phyloP scores from a whole-genome alignment of 2,329 filamentous ascomycete species.

The Aspergillus sp. region DNA sequence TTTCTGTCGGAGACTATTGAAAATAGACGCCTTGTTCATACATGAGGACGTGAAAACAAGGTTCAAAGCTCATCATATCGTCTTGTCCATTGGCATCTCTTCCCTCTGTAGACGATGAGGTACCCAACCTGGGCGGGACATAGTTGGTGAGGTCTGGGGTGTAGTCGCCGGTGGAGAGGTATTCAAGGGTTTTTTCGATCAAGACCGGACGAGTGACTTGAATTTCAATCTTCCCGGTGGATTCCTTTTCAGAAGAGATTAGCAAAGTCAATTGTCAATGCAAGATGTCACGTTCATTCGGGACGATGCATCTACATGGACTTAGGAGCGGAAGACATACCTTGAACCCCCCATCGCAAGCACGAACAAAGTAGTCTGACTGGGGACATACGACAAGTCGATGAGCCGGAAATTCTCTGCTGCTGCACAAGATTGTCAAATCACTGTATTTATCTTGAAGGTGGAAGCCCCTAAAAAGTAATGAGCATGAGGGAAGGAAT shows the following conservation, averaged over 20 bases:
- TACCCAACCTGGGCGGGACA: neutral
- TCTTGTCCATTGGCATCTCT: no score
- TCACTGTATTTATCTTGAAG: slow-evolving; percentile 1
- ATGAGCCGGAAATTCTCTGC: neutral
- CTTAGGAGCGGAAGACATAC: neutral
- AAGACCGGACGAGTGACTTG: neutral
- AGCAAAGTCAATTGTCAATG: no score
- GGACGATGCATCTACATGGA: no score
- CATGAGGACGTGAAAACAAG: no score
- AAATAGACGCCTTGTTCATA: no score
- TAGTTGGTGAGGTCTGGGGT: neutral
- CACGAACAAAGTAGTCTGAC: slow-evolving; percentile 1
- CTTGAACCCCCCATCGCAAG: neutral
- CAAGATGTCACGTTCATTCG: neutral
- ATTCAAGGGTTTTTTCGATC: slow-evolving; percentile 1
- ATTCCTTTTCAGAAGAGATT: neutral
- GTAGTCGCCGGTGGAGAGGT: slow-evolving; percentile 7
- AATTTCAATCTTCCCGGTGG: neutral
- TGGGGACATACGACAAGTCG: slow-evolving; percentile 1
- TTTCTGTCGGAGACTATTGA: no score
- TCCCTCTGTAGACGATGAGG: no score
- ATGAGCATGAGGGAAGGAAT: no score
- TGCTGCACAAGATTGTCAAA: neutral
- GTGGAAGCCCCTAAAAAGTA: no score
- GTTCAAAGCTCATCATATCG: no score